Base-by-base conservation (phyloP, 2,329 filamentous ascomycete genomes). In the Rhexocercosporidium sp. region DNA sequence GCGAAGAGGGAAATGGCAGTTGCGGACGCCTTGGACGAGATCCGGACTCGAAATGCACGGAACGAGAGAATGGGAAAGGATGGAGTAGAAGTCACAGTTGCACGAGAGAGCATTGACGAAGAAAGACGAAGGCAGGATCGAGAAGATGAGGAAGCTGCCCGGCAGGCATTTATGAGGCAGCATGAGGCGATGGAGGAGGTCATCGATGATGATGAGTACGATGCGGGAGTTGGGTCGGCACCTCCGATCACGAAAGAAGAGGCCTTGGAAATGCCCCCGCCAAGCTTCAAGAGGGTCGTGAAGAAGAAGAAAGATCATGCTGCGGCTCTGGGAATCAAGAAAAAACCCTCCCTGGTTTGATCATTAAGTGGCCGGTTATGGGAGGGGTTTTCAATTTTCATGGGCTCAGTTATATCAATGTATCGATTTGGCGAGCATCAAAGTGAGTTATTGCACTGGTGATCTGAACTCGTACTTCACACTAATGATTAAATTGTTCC, bases 1-100 rank as follows among this genome's bases (percentile, higher is more conserved):
- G 94, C 94, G 0, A 94, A 96, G 82, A 86, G 91, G 47, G 96
- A 99, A 80, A 99, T 99, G 94, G 93, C 92, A 20, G 93, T 97
- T 53, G 96, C 96, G 1, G 96, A 99, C 82, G 95, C 94, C 8
- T 82, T 99, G 64, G 96, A 99, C 79, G 94, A 97, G 81, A 97
- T 99, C 66, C 85, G 95, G 65, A 95, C 92, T 62, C 84, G 95
- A 71, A 99, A 99, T 81, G 96, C 96, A 8, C 85, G 94, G 70
- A 89, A 96, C 59, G 93, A 97, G 79, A 86, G 92, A 71, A 91
- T 90, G 9, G 87, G 88, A 65, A 88, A 88, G 75, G 89, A 93
- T 68, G 88, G 88, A 2, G 82, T 88, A 3, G 88, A 90, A 65
- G 86, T 88, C 22, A 82, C 84, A 3, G 82, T 88, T 1, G 81